Conservation (phyloP, 73 alveolate genomes). For the Paramecium pentaurelia region DNA sequence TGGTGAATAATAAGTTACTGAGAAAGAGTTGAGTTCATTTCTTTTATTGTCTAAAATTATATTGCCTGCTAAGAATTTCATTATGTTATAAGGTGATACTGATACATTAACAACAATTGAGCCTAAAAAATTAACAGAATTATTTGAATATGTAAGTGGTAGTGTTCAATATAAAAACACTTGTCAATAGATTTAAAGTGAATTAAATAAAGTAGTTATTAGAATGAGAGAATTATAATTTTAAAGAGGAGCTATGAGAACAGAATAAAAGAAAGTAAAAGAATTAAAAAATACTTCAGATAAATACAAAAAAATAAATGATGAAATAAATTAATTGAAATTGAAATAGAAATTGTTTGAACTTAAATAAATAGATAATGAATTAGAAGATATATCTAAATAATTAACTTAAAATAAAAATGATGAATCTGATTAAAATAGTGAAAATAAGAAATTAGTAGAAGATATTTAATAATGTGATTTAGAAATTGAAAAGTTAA, state of each 20-base stretch:
- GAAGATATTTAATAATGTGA: background rate
- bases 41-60: background rate
- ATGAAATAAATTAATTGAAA: background rate
- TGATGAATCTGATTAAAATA: background rate
- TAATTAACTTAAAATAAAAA: background rate
- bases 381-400: background rate
- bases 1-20: background rate
- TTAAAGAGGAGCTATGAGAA: background rate
- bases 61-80: slow-evolving; percentile 3
- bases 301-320: background rate
- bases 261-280: background rate
- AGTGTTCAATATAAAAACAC: background rate
- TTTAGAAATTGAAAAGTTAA: background rate
- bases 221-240: background rate
- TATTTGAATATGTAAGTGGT: background rate
- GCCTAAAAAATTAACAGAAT: background rate
- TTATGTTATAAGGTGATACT: slow-evolving; percentile 7
- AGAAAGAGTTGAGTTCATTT: background rate
- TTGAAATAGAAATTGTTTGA: background rate
- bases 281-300: background rate
- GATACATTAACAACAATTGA: slow-evolving; percentile 6
- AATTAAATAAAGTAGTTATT: background rate
- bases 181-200: background rate
- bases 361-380: background rate
- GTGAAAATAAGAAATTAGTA: background rate